A percentile compares a stretch with the other conserved stretches of the same genome.
These are phyloP conservation scores for Heliocybe sulcata DNA, from an alignment of 1,284 basidiomycete species.

Conservation along the genomic window DNA sequence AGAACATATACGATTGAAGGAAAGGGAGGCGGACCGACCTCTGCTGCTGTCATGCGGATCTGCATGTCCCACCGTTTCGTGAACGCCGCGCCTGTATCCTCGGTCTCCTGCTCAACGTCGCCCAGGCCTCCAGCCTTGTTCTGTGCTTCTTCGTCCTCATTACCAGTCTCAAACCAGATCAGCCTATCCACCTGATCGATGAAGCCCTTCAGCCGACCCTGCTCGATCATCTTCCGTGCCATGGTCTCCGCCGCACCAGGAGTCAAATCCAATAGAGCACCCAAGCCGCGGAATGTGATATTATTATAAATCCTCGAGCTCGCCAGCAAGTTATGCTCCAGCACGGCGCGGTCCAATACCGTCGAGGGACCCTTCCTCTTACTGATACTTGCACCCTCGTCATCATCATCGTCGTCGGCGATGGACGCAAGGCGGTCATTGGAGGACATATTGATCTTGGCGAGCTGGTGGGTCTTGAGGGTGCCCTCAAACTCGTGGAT, in stretches of 20 bases:
- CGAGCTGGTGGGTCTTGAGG: slow-evolving; percentile 89
- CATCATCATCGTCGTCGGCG: slow-evolving; percentile 44
- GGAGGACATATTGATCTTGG: slow-evolving; percentile 77
- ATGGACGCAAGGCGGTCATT: slow-evolving; percentile 69
- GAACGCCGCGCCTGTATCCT: slow-evolving; percentile 82
- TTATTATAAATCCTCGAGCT: slow-evolving; percentile 95
- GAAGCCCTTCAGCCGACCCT: slow-evolving; percentile 82
- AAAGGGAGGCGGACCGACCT: slow-evolving; percentile 39
- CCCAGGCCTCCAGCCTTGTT: slow-evolving; percentile 89
- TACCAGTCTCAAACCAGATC: slow-evolving; percentile 83
- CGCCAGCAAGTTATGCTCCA: slow-evolving; percentile 96
- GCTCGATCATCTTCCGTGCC: slow-evolving; percentile 95
- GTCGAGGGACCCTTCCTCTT: slow-evolving; percentile 85
- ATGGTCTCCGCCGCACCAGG: slow-evolving; percentile 89
- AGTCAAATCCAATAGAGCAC: slow-evolving; percentile 77
- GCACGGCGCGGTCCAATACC: slow-evolving; percentile 94
- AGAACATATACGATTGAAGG: not conserved
- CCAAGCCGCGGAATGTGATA: slow-evolving; percentile 86
- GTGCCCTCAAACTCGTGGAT: slow-evolving; percentile 85
- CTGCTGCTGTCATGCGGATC: slow-evolving; percentile 78
- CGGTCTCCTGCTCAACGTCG: slow-evolving; percentile 75
- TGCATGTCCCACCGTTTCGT: slow-evolving; percentile 91
- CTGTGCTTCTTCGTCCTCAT: slow-evolving; percentile 83
- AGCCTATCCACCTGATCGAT: slow-evolving; percentile 93
- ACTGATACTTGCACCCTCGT: slow-evolving; percentile 42